Evolutionary conservation across 2,329 filamentous ascomycete genomes (phyloP).

Genomic region (Stachybotrys elegans): DNA sequence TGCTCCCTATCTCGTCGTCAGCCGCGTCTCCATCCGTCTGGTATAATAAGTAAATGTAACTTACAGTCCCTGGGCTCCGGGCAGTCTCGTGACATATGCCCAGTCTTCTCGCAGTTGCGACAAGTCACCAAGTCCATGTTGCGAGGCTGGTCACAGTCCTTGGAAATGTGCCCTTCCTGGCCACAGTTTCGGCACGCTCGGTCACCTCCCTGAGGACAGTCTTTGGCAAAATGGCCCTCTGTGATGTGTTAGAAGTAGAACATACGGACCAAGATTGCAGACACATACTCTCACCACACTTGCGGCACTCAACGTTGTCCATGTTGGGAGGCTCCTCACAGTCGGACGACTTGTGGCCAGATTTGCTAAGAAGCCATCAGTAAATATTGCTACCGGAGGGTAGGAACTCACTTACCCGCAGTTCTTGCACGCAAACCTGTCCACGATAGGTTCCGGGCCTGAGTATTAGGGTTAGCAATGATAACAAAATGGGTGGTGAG

Average conservation of each 20-base stretch:
- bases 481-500: not conserved
- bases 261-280: no score
- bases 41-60: conserved; percentile 12
- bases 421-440: conserved; percentile 64
- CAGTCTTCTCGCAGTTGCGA: conserved; percentile 54
- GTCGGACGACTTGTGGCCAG: conserved; percentile 44
- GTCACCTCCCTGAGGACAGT: conserved; percentile 58
- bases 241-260: conserved; percentile 5
- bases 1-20: conserved; percentile 33
- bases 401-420: conserved; percentile 47
- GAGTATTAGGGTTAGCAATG: conserved; percentile 8
- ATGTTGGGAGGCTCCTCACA: conserved; percentile 58
- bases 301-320: conserved; percentile 59
- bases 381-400: conserved; percentile 1
- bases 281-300: conserved; percentile 56
- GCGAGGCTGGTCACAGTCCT: conserved; percentile 43
- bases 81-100: conserved; percentile 60
- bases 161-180: conserved; percentile 52
- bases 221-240: conserved; percentile 58
- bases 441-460: conserved; percentile 56
- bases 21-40: not conserved
- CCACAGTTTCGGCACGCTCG: conserved; percentile 59
- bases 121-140: conserved; percentile 48
- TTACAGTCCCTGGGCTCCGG: conserved; percentile 44
- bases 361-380: conserved; percentile 29